These are phyloP conservation scores for Hymenoscyphus scutula DNA, from an alignment of 2,329 filamentous ascomycete genomes.

Conservation along the genomic window DNA sequence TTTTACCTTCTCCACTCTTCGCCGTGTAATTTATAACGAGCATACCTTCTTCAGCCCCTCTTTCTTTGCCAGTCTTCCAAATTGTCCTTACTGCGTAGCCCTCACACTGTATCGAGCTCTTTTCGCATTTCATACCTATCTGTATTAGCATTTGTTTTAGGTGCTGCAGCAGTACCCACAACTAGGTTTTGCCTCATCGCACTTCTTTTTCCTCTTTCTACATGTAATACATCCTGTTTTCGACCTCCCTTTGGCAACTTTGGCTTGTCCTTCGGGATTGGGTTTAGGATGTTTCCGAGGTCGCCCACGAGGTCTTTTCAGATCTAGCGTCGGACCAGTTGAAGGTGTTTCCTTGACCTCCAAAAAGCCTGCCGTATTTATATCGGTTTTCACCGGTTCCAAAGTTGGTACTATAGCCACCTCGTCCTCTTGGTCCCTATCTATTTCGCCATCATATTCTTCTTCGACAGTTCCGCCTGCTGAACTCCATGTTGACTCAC, in stretches of 20 bases:
- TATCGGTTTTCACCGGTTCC: slow-evolving; percentile 51
- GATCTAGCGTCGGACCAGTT: slow-evolving; percentile 17
- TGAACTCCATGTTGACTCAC: too few relatives aligned
- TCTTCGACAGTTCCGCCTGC: slow-evolving; percentile 31
- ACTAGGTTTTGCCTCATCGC: slow-evolving; percentile 65
- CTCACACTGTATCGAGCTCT: slow-evolving; percentile 89
- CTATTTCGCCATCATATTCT: slow-evolving; percentile 28
- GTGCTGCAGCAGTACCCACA: slow-evolving; percentile 48
- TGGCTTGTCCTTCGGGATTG: slow-evolving; percentile 56
- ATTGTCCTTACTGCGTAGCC: slow-evolving; percentile 83
- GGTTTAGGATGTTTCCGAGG: slow-evolving; percentile 72
- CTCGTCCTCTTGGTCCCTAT: slow-evolving; percentile 39
- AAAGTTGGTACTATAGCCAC: slow-evolving; percentile 51
- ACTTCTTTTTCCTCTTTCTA: slow-evolving; percentile 69
- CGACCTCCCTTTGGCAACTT: slow-evolving; percentile 73
- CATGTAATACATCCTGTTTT: slow-evolving; percentile 69
- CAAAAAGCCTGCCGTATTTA: slow-evolving; percentile 52
- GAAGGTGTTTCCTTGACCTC: slow-evolving; percentile 43
- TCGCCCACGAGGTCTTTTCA: slow-evolving; percentile 67
- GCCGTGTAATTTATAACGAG: slow-evolving; percentile 22
- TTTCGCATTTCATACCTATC: slow-evolving; percentile 81
- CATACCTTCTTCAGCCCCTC: slow-evolving; percentile 65
- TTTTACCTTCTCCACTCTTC: slow-evolving; percentile 24
- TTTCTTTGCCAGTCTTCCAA: slow-evolving; percentile 81
- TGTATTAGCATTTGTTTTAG: slow-evolving; percentile 17